Conservation (phyloP, 176 grass and related monocot species). For the Miscanthus lutarioriparius region DNA sequence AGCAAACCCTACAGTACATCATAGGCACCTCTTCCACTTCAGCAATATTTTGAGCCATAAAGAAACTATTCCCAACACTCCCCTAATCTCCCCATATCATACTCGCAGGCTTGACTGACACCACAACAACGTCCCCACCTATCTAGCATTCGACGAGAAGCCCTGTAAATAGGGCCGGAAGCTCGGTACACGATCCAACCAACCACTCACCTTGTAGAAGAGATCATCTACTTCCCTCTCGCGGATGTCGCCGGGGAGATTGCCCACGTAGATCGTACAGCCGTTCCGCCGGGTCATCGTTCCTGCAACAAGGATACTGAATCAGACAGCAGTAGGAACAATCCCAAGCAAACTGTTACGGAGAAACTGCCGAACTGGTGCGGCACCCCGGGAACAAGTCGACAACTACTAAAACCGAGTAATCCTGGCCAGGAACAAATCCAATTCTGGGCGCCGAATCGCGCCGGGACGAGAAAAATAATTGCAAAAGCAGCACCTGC, state of each 20-base stretch:
- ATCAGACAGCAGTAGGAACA: background rate
- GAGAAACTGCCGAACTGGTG: background rate
- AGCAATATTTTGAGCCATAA: background rate
- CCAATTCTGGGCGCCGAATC: background rate
- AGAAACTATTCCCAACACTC: background rate
- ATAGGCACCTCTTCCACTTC: background rate
- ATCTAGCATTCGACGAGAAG: background rate
- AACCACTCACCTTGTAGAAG: conserved; percentile 72
- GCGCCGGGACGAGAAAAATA: background rate
- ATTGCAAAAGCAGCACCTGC: background rate
- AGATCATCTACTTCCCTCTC: conserved; percentile 86
- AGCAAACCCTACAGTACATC: background rate
- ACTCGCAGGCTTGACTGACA: background rate
- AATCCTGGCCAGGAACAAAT: background rate
- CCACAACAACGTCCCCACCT: background rate
- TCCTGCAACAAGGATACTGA: conserved; percentile 27
- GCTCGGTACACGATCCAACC: background rate
- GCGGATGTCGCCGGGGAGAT: conserved; percentile 80
- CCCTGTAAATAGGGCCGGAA: background rate
- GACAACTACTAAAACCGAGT: background rate
- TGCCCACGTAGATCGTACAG: conserved; percentile 85
- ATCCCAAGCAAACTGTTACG: background rate
- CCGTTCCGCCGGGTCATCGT: conserved; percentile 68
- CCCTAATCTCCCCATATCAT: background rate
- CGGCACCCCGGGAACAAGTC: background rate